Conservation (phyloP, 257 asterid genomes). For the Mitragyna speciosa region DNA sequence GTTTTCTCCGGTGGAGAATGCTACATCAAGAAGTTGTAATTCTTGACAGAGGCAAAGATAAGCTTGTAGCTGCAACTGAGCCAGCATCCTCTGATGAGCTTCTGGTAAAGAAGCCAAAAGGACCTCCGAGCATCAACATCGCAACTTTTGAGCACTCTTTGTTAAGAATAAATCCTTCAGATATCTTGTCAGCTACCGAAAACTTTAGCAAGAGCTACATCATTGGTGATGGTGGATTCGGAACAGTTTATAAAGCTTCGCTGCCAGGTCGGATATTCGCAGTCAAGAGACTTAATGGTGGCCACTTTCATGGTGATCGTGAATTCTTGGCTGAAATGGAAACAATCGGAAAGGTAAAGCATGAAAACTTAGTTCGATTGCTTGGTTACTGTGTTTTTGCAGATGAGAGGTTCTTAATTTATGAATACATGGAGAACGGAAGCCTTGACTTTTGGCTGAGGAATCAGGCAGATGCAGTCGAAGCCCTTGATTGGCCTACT, state of each 20-base stretch:
- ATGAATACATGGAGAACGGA: constrained; percentile 84
- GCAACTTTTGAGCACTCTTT: constrained; percentile 73
- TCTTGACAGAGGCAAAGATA: constrained; percentile 31
- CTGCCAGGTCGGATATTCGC: constrained; percentile 53
- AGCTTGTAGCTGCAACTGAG: constrained; percentile 34
- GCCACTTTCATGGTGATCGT: constrained; percentile 61
- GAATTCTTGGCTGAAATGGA: constrained; percentile 85
- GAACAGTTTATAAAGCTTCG: constrained; percentile 65
- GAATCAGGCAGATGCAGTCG: constrained; percentile 37
- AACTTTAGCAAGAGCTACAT: constrained; percentile 66
- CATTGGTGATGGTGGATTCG: constrained; percentile 80
- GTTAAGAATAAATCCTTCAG: constrained; percentile 55
- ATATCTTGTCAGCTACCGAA: constrained; percentile 62
- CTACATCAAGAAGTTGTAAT: constrained; percentile 22
- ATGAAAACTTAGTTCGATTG: constrained; percentile 59
- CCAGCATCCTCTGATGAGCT: constrained; percentile 45
- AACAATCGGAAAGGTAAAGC: constrained; percentile 76
- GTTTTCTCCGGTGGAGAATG: constrained; percentile 39
- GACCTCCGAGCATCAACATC: constrained; percentile 72
- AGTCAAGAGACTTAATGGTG: constrained; percentile 66
- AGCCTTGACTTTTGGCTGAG: constrained; percentile 75
- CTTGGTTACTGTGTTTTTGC: constrained; percentile 65
- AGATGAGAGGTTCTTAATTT: constrained; percentile 68
- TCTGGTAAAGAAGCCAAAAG: constrained; percentile 43
- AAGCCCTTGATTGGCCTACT: constrained; percentile 58